Evolutionary conservation across 257 asterid genomes (phyloP).

Genomic region (Solanum pinnatisectum): DNA sequence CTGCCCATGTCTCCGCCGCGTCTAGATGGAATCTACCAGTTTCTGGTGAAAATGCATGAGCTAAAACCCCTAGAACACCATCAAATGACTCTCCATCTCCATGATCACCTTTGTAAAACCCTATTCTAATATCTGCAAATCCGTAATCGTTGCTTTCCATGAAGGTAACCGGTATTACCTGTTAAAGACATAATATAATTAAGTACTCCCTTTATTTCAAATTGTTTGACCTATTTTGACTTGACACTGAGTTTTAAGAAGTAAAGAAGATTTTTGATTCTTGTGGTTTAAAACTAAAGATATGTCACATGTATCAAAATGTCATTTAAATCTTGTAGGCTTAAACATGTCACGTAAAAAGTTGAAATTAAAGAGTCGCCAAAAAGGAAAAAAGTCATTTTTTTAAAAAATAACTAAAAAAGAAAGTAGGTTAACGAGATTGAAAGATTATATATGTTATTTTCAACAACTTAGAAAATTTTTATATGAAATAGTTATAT

Average conservation of each 20-base stretch:
- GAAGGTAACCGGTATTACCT: conserved; percentile 34
- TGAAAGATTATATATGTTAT: no score
- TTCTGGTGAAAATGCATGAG: conserved; percentile 84
- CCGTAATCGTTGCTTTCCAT: conserved; percentile 44
- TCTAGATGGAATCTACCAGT: conserved; percentile 81
- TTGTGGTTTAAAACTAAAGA: not conserved
- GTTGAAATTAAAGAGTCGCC: not conserved
- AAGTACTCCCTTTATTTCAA: not conserved
- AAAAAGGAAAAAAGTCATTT: not conserved
- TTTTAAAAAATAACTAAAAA: no score
- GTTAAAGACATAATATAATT: not conserved
- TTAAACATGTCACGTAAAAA: no score
- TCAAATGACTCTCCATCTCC: conserved; percentile 87
- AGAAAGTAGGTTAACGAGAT: no score
- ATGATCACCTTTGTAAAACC: conserved; percentile 65
- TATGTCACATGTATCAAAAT: not conserved
- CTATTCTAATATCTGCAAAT: conserved; percentile 61
- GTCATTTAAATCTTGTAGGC: not conserved
- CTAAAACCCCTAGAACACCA: conserved; percentile 71
- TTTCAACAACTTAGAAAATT: not conserved
- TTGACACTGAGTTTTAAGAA: not conserved
- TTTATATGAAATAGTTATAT: not conserved
- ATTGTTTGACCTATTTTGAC: not conserved
- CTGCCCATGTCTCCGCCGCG: conserved; percentile 89
- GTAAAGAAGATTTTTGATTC: no score